phyloP scores from a whole-genome alignment of 106 monocot species.

The Platanthera zijinensis region DNA sequence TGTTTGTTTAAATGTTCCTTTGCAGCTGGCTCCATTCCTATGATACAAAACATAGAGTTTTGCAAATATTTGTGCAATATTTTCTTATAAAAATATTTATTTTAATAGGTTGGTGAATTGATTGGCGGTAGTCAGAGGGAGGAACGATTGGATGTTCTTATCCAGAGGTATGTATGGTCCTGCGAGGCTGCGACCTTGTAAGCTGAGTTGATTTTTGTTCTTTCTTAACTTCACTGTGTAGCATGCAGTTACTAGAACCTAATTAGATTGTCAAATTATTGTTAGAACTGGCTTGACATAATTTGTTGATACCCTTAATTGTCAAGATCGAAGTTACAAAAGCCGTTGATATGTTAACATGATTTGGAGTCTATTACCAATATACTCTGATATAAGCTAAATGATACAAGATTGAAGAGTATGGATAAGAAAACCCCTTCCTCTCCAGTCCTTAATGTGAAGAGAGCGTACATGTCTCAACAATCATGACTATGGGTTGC shows the following conservation, averaged over 20 bases:
- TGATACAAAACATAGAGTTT: neutral
- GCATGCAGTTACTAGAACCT: neutral
- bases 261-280: neutral
- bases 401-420: too few relatives aligned
- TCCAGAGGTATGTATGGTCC: slow-evolving; percentile 43
- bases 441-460: too few relatives aligned
- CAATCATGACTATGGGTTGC: too few relatives aligned
- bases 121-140: slow-evolving; percentile 97
- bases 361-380: too few relatives aligned
- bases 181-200: neutral
- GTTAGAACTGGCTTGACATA: neutral
- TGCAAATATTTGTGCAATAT: neutral
- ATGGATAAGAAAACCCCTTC: too few relatives aligned
- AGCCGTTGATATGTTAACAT: neutral
- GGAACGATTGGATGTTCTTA: slow-evolving; percentile 70
- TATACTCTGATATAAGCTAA: too few relatives aligned
- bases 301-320: neutral
- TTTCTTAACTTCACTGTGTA: neutral
- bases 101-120: slow-evolving; percentile 76
- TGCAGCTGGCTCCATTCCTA: neutral
- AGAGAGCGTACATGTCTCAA: too few relatives aligned
- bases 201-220: neutral
- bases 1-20: neutral
- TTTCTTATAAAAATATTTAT: neutral
- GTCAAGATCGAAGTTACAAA: neutral